A percentile compares a stretch with the other conserved stretches of the same genome.
Conservation (phyloP, 2,329 filamentous ascomycete species). For the Plenodomus biglobosus region DNA sequence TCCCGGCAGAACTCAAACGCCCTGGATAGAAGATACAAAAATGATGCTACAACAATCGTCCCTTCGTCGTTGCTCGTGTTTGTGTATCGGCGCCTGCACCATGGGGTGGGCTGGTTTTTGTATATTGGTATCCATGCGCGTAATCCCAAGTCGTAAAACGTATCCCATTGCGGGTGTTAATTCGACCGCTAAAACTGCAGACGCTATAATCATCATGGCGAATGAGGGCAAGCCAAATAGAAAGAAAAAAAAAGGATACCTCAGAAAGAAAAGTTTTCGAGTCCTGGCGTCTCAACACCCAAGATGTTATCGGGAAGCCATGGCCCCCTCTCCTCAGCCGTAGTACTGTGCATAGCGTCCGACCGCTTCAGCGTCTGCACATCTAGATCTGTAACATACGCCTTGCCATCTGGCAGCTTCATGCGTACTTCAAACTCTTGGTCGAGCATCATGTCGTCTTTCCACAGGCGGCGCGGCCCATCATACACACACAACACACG, state of each 20-base stretch:
- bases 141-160: not conserved
- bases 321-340: conserved; percentile 81
- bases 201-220: not conserved
- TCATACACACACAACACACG: conserved; percentile 92
- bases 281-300: conserved; percentile 2
- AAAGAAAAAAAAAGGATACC: not conserved
- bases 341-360: conserved; percentile 78
- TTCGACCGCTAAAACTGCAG: not conserved
- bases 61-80: not conserved
- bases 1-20: not conserved
- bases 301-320: conserved; percentile 74
- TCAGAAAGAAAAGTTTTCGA: not conserved
- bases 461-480: conserved; percentile 82
- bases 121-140: not conserved
- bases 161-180: not conserved
- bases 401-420: conserved; percentile 65
- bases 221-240: conserved; percentile 5
- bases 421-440: conserved; percentile 92
- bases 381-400: conserved; percentile 91
- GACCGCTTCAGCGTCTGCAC: conserved; percentile 85
- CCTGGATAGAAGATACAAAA: not conserved
- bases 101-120: not conserved
- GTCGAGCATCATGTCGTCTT: conserved; percentile 99
- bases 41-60: not conserved
- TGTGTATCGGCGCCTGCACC: not conserved